A percentile compares a stretch with the other conserved stretches of the same genome.
phyloP scores from a whole-genome alignment of 179 eudicot species.

The Kewa caespitosa region DNA sequence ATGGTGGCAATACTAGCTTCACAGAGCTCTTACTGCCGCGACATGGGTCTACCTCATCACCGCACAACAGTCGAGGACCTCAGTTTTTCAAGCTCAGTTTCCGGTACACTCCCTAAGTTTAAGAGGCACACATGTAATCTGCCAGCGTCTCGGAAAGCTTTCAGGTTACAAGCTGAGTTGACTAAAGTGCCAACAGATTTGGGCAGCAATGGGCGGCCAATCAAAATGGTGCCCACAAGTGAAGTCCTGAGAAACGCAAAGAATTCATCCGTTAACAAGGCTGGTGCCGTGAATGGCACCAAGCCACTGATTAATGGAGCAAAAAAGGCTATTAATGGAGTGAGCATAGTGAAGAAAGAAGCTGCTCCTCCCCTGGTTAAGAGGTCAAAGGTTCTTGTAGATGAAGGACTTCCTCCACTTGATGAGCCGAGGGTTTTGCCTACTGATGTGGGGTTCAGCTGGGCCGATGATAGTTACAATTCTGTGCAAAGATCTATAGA shows the following conservation, averaged over 20 bases:
- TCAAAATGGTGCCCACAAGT: constrained; percentile 66
- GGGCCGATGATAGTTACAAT: constrained; percentile 91
- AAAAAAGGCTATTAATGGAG: constrained; percentile 38
- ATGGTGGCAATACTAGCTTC: constrained; percentile 88
- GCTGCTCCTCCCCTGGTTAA: constrained; percentile 36
- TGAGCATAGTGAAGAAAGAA: constrained; percentile 53
- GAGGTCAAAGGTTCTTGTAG: constrained; percentile 30
- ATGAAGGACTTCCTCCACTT: constrained; percentile 74
- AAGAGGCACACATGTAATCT: constrained; percentile 26
- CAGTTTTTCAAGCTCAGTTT: constrained; percentile 56
- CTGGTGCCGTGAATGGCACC: constrained; percentile 45
- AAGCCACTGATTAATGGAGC: constrained; percentile 53
- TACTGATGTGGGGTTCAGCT: constrained; percentile 82
- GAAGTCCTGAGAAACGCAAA: constrained; percentile 53
- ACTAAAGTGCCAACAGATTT: constrained; percentile 47
- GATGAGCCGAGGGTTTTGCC: constrained; percentile 75
- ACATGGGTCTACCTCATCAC: constrained; percentile 39
- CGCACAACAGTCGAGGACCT: constrained; percentile 39
- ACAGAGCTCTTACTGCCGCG: constrained; percentile 62
- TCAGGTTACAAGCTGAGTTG: constrained; percentile 43
- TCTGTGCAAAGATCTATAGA: constrained; percentile 72
- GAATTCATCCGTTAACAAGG: constrained; percentile 23
- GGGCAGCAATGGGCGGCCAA: constrained; percentile 49
- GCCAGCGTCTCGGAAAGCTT: constrained; percentile 20
- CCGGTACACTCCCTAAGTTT: constrained; percentile 29